A percentile compares a stretch with the other conserved stretches of the same genome.
Conservation (phyloP, 192 early-diverging fungal genomes). For the Thamnidium elegans region DNA sequence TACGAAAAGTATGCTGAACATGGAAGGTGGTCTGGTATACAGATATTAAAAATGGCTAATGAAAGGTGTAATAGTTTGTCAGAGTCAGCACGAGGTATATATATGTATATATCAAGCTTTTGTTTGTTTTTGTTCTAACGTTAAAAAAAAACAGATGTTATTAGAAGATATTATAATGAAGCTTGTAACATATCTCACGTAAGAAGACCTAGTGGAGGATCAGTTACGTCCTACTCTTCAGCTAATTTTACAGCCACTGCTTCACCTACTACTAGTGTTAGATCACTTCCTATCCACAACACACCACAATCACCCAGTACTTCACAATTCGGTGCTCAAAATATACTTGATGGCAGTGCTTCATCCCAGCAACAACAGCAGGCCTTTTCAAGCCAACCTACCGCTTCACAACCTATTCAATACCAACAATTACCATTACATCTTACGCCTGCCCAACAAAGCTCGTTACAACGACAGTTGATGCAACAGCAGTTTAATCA, state of each 20-base stretch:
- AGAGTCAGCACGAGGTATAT: neutral
- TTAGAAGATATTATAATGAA: neutral
- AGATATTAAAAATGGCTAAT: neutral
- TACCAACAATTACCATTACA: neutral
- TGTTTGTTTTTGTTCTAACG: neutral
- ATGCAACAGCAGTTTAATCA: neutral
- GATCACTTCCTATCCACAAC: neutral
- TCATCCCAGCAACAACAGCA: neutral
- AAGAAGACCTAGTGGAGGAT: neutral
- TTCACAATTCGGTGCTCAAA: no score
- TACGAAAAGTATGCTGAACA: constrained; percentile 7
- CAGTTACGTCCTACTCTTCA: neutral
- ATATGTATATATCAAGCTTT: neutral
- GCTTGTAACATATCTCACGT: neutral
- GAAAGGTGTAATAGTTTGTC: neutral
- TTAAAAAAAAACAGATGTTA: no score
- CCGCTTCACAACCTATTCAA: no score
- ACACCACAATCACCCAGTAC: neutral
- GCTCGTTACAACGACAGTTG: neutral
- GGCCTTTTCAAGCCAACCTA: neutral
- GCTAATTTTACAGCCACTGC: neutral
- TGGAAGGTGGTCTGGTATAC: constrained; percentile 11
- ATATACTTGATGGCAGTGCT: no score
- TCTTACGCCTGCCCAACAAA: neutral
- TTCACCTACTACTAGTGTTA: neutral